Evolutionary conservation across 305 asterid genomes (phyloP).

Genomic region (Nicotiana rustica): DNA sequence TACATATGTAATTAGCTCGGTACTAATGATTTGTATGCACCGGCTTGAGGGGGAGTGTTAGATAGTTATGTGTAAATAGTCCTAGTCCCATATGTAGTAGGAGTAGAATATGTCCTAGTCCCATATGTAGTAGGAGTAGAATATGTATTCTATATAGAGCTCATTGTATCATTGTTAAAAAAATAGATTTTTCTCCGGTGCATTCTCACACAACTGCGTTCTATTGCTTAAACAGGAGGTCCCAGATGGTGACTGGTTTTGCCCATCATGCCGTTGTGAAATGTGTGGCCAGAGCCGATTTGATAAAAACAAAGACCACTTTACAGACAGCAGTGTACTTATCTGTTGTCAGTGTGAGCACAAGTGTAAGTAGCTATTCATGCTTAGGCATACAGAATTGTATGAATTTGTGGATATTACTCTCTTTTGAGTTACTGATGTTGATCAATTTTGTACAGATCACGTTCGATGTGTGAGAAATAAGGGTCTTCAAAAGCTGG

Average conservation of each 20-base stretch:
- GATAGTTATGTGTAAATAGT: too few relatives aligned
- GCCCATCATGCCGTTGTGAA: conserved; percentile 88
- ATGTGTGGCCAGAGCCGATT: conserved; percentile 59
- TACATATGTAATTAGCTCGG: too few relatives aligned
- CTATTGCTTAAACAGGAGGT: conserved; percentile 60
- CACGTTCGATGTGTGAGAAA: conserved; percentile 68
- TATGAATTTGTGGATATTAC: background rate
- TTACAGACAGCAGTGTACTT: conserved; percentile 44
- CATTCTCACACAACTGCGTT: conserved; percentile 22
- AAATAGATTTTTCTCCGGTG: too few relatives aligned
- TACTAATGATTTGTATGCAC: too few relatives aligned
- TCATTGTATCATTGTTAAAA: too few relatives aligned
- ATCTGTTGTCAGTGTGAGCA: conserved; percentile 83
- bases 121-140: too few relatives aligned
- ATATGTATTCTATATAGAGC: too few relatives aligned
- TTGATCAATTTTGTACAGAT: conserved; percentile 57
- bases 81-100: too few relatives aligned
- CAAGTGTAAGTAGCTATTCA: conserved; percentile 59
- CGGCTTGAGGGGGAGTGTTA: too few relatives aligned
- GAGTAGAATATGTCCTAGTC: too few relatives aligned
- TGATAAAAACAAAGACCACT: conserved; percentile 42
- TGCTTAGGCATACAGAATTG: conserved; percentile 11
- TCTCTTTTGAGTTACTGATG: conserved; percentile 27
- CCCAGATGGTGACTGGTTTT: conserved; percentile 94
- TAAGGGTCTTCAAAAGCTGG: conserved; percentile 46